These are phyloP conservation scores for Tetrapisispora namnaoensis DNA, from an alignment of 805 yeast genomes.

Conservation along the genomic window DNA sequence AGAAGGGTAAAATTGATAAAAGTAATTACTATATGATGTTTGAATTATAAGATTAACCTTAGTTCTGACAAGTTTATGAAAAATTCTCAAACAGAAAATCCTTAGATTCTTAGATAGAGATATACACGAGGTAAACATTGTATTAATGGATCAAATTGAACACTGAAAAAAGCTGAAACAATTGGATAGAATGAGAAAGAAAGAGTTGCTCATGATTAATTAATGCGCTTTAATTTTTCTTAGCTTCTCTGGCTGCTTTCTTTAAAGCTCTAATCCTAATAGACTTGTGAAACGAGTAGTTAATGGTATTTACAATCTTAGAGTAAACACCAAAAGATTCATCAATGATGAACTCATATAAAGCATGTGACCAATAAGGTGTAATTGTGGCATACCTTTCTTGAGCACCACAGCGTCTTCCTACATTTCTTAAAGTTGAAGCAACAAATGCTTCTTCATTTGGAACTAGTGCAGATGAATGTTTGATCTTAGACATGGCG, in stretches of 20 bases:
- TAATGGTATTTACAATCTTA: constrained; percentile 54
- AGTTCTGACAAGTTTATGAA: too few relatives aligned
- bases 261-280: constrained; percentile 77
- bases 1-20: not conserved
- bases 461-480: constrained; percentile 68
- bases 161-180: too few relatives aligned
- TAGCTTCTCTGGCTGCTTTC: constrained; percentile 35
- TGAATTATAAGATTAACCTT: too few relatives aligned
- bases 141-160: too few relatives aligned
- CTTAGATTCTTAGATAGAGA: too few relatives aligned
- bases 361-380: constrained; percentile 90
- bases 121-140: too few relatives aligned
- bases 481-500: constrained; percentile 88
- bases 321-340: constrained; percentile 77
- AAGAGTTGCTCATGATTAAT: too few relatives aligned
- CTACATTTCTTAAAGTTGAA: constrained; percentile 58
- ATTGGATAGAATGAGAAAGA: too few relatives aligned
- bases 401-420: constrained; percentile 87
- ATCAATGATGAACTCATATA: constrained; percentile 76
- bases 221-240: constrained; percentile 12
- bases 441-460: constrained; percentile 70
- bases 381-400: constrained; percentile 79
- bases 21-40: too few relatives aligned
- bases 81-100: too few relatives aligned
- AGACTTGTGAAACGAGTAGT: constrained; percentile 65